These are phyloP conservation scores for Eutrema salsugineum DNA, from an alignment of 441 rosid genomes.

Conservation along the genomic window DNA sequence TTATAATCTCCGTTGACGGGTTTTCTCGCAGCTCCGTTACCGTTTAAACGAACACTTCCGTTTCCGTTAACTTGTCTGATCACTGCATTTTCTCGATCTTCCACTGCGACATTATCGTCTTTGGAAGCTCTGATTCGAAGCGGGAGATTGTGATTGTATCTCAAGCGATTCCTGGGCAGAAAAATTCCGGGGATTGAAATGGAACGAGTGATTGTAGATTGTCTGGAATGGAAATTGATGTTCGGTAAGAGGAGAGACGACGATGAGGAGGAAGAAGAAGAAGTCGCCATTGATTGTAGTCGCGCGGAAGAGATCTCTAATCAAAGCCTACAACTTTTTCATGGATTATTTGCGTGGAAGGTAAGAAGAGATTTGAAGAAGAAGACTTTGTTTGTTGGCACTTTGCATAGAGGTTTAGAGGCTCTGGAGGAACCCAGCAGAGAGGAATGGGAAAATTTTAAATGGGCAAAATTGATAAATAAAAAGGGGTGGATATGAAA, in stretches of 20 bases:
- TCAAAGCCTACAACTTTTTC: conserved; percentile 23
- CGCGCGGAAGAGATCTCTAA: background rate
- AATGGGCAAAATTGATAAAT: background rate
- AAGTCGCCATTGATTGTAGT: conserved; percentile 12
- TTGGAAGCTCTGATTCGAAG: conserved; percentile 43
- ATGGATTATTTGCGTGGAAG: background rate
- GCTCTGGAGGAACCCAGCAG: conserved; percentile 18
- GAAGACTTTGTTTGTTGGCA: conserved; percentile 14
- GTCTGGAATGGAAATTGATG: conserved; percentile 43
- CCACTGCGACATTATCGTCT: conserved; percentile 49
- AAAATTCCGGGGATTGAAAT: conserved; percentile 31
- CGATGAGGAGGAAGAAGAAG: conserved; percentile 25
- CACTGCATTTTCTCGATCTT: conserved; percentile 47
- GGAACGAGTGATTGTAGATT: conserved; percentile 27
- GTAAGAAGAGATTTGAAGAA: conserved; percentile 7
- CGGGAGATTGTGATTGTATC: conserved; percentile 11
- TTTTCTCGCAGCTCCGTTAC: conserved; percentile 38
- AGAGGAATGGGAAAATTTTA: background rate
- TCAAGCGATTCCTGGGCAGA: conserved; percentile 10
- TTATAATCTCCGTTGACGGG: conserved; percentile 19
- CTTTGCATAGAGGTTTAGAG: conserved; percentile 21
- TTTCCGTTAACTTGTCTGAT: conserved; percentile 46
- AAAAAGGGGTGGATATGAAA: conserved; percentile 52
- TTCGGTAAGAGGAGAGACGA: conserved; percentile 49
- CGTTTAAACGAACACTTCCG: conserved; percentile 34